phyloP scores from a whole-genome alignment of 768 basidiomycete species.

The Pholiota molesta region DNA sequence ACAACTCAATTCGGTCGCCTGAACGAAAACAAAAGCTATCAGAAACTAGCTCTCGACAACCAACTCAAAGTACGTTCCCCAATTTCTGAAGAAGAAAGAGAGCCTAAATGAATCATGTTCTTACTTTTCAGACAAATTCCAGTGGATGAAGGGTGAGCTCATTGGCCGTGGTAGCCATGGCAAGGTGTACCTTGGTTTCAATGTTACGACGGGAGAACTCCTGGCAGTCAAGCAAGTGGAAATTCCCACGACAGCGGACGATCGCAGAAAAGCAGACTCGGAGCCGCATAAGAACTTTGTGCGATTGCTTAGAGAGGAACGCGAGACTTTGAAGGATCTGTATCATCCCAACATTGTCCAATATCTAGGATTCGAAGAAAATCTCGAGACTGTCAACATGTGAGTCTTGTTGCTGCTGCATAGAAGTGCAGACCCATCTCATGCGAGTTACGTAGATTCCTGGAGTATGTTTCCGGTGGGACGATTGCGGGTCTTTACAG shows the following conservation, averaged over 20 bases:
- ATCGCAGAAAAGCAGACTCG: slow-evolving; percentile 54
- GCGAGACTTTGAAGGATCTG: slow-evolving; percentile 81
- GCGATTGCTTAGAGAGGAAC: slow-evolving; percentile 84
- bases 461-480: slow-evolving; percentile 97
- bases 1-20: not conserved
- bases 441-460: slow-evolving; percentile 64
- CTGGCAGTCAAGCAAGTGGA: slow-evolving; percentile 98
- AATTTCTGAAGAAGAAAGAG: not conserved
- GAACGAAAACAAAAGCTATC: not conserved
- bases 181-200: slow-evolving; percentile 87
- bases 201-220: slow-evolving; percentile 88
- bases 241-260: slow-evolving; percentile 72
- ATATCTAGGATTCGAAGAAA: slow-evolving; percentile 89
- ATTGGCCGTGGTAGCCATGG: slow-evolving; percentile 96
- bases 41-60: not conserved
- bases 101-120: not conserved
- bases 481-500: slow-evolving; percentile 77
- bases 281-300: slow-evolving; percentile 57
- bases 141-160: slow-evolving; percentile 92
- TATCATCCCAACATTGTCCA: slow-evolving; percentile 93
- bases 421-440: not conserved
- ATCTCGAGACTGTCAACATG: slow-evolving; percentile 76
- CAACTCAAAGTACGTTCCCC: not conserved
- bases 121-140: slow-evolving; percentile 61
- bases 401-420: slow-evolving; percentile 36